phyloP scores from a whole-genome alignment of 2,329 filamentous ascomycete genomes.

The Phoma sp. region DNA sequence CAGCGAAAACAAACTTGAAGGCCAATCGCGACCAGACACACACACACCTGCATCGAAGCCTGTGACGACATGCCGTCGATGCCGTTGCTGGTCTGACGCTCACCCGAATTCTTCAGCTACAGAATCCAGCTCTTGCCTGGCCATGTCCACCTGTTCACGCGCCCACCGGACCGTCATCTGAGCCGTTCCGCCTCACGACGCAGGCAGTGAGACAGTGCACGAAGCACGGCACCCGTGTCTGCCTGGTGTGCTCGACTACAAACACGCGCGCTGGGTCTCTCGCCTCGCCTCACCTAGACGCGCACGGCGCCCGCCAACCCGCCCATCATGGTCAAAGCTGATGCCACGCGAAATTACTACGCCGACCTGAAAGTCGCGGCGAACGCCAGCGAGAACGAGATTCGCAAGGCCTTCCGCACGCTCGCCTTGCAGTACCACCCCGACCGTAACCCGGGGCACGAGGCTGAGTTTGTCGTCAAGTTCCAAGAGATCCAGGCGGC shows the following conservation, averaged over 20 bases:
- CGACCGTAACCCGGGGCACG: conserved; percentile 84
- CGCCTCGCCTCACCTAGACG: conserved; percentile 4
- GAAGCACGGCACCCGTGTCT: conserved; percentile 18
- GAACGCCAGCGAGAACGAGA: conserved; percentile 72
- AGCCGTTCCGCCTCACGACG: conserved; percentile 40
- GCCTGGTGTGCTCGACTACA: conserved; percentile 25
- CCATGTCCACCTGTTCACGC: conserved; percentile 38
- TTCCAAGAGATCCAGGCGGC: conserved; percentile 89
- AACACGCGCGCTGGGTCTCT: conserved; percentile 4
- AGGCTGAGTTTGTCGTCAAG: conserved; percentile 78
- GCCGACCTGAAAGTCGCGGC: conserved; percentile 76
- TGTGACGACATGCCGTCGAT: conserved; percentile 15
- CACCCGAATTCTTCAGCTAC: conserved; percentile 7
- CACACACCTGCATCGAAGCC: conserved; percentile 14
- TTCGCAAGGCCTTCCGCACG: conserved; percentile 87
- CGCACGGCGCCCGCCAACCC: conserved; percentile 9
- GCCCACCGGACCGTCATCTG: conserved; percentile 39
- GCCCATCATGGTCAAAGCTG: conserved; percentile 68
- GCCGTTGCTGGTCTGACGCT: conserved; percentile 6
- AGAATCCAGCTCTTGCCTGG: conserved; percentile 5
- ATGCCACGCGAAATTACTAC: conserved; percentile 79
- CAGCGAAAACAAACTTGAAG: conserved; percentile 13
- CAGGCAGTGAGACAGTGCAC: conserved; percentile 30
- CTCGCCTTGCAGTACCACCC: conserved; percentile 87
- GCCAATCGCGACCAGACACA: conserved; percentile 14